Evolutionary conservation across 2,329 filamentous ascomycete species (phyloP), one percentile per base, ranked within the genome.

Genomic region (Fusarium sp.): DNA sequence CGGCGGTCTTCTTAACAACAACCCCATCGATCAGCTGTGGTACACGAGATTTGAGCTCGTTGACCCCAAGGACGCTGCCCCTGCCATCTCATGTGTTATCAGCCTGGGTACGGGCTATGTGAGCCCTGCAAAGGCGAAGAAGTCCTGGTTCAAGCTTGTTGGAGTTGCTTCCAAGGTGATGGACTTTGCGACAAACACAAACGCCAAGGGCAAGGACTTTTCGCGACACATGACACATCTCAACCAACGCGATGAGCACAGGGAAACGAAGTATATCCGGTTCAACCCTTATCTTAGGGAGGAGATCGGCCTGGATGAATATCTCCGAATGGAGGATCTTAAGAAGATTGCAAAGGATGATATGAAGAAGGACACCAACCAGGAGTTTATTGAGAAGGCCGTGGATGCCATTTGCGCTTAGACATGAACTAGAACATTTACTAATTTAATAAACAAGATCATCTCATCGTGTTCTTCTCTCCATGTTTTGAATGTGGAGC

Each of bases 171-270:
- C 73, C 0, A 66, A 71, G 22, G 74, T 76, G 0, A 76, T 76
- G 73, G 63, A 76, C 22, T 76, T 76, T 61, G 68, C 74, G 1
- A 76, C 74, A 1, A 76, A 76, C 14, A 76, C 74, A 0, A 76
- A 76, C 1, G 74, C 73, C 1, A 76, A 76, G 20, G 74, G 71
- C 1, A 76, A 76, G 8, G 74, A 76, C 35, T 76, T 76, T 31
- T 72, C 74, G 0, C 50, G 74, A 3, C 74, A 76, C 6, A 74
- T 76, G 58, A 50, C 25, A 0, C 52, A 66, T 58, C 40, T 76
- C 0, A 70, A 64, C 6, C 13, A 22, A 2, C n/a, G 74, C 0
- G 57, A 59, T 0, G 74, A 76, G 18, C 65, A 76, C 1, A 54
- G 47, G 5, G 56, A 70, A 5, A 76, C 61, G 0, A 47, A 63